phyloP scores from a whole-genome alignment of 176 grass and related monocot genomes.

The Melocanna baccifera region DNA sequence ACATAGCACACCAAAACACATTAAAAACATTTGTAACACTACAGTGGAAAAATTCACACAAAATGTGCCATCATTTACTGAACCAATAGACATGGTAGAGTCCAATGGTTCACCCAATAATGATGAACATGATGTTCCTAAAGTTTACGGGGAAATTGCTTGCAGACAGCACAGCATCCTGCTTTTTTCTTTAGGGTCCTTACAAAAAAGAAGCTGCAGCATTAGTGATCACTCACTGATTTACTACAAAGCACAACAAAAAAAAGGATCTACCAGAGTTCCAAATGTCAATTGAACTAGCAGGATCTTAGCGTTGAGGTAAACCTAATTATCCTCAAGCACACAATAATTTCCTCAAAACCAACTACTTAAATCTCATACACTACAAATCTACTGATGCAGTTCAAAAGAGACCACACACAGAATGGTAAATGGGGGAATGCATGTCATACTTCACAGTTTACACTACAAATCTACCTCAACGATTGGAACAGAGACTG shows the following conservation, averaged over 20 bases:
- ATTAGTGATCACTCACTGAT: neutral
- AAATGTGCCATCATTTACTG: conserved; percentile 73
- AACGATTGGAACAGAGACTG: neutral
- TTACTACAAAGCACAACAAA: neutral
- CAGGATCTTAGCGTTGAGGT: neutral
- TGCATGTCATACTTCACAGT: neutral
- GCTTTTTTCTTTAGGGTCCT: conserved; percentile 42
- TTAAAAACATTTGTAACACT: neutral
- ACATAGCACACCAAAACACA: neutral
- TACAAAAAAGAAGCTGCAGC: neutral
- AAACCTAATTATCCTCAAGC: neutral
- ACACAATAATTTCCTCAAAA: neutral
- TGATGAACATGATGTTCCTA: conserved; percentile 39
- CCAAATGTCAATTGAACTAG: neutral
- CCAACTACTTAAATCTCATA: neutral
- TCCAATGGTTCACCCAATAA: conserved; percentile 63
- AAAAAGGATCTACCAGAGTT: neutral
- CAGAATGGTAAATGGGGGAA: neutral
- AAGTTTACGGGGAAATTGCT: conserved; percentile 45
- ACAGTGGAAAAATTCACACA: neutral
- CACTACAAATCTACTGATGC: neutral
- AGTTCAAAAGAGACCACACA: neutral
- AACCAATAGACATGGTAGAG: conserved; percentile 59
- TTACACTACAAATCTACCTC: neutral
- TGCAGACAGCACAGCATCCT: conserved; percentile 24